Evolutionary conservation across 345 rosid species (phyloP), one percentile per base, ranked within the genome.

Genomic region (Lepidium sativum): DNA sequence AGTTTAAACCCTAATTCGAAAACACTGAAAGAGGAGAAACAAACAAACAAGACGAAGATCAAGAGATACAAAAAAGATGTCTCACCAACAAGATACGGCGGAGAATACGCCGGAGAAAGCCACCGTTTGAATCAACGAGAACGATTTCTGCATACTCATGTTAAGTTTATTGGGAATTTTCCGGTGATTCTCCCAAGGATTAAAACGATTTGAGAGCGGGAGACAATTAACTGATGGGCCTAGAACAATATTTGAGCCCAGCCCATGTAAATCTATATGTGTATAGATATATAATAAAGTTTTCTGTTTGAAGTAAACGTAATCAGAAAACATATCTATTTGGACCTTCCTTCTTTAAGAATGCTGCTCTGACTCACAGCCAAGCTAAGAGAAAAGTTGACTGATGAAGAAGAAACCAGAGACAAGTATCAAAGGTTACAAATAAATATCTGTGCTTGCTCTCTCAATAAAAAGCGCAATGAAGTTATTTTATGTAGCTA

Each of bases 41-140:
- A 31, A 37, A 31, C 10, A 13, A 54, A 23, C 1, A 17, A 50
- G 8, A 40, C 4, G 12, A 16, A 0, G 48, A 54, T 65, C 39
- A 29, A 14, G 9, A 10, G 37, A 49, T 62, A 65, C 45, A 4
- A 1, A 12, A 17, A 9, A 0, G n/a, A n/a, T 21, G 27, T 29
- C 9, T 76, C 50, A 89, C 96, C 95, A 84, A 77, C 63, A 78
- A 47, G 96, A 79, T 39, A 91, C 72, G 68, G 95, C 96, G 45
- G 96, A 91, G 89, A 94, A 94, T 12, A 76, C 79, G 52, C 86
- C 92, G 12, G 95, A 86, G 13, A 92, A 77, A 44, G 83, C 84
- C 35, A 94, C 65, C 17, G 96, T 88, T 62, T 86, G 99, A 41
- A 94, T 55, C 47, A 91, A 74, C 63, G 82, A 80, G 73, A 94